Conservation (phyloP, 78 protist species). For the Thecamonas trahens region DNA sequence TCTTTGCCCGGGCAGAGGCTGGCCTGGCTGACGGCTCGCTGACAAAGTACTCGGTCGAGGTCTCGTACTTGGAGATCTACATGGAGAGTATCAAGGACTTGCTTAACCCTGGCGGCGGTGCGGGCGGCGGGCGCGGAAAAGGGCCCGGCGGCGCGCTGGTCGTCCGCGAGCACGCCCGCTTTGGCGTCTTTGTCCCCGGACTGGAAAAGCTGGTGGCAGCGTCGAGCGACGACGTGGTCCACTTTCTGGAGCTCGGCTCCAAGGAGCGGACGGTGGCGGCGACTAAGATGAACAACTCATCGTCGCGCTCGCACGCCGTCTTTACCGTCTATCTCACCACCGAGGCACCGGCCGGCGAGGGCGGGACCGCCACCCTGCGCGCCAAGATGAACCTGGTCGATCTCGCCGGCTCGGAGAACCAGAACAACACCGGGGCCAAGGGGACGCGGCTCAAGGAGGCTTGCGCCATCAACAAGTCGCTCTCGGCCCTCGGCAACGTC, state of each 20-base stretch:
- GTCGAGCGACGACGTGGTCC: background rate
- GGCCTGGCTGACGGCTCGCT: background rate
- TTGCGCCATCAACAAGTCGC: too few species aligned
- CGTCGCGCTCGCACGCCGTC: slow-evolving; percentile 56
- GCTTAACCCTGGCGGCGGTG: too few species aligned
- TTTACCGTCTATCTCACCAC: slow-evolving; percentile 22
- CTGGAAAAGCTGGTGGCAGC: background rate
- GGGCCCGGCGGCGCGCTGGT: too few species aligned
- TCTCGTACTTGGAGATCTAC: slow-evolving; percentile 66
- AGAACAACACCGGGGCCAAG: too few species aligned
- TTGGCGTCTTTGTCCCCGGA: slow-evolving; percentile 15
- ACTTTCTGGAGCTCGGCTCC: slow-evolving; percentile 22
- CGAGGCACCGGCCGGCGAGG: too few species aligned
- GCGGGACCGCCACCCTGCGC: too few species aligned
- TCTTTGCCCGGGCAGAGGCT: slow-evolving; percentile 18
- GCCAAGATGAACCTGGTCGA: background rate
- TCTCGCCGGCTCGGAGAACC: background rate
- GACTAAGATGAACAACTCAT: slow-evolving; percentile 62
- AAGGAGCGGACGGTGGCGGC: slow-evolving; percentile 34
- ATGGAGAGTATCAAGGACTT: slow-evolving; percentile 40
- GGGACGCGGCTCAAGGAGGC: too few species aligned
- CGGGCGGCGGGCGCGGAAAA: too few species aligned
- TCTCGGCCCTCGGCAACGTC: too few species aligned
- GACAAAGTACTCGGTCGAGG: background rate
- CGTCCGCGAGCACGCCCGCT: slow-evolving; percentile 15